phyloP scores from a whole-genome alignment of 2,329 filamentous ascomycete species.

The Aspergillus eucalypticola region DNA sequence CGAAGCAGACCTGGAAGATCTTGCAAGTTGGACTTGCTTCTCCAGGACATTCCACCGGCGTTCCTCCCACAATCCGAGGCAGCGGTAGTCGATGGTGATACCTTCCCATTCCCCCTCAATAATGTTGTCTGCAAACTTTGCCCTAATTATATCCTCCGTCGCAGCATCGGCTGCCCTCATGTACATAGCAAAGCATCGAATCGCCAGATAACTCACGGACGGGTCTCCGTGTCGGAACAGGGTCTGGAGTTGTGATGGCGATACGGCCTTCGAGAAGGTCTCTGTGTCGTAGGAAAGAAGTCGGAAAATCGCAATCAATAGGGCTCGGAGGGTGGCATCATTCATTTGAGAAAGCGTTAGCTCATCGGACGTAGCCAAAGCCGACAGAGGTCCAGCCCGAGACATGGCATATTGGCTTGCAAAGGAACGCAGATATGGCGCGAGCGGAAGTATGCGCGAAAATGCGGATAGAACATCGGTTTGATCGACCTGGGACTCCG shows the following conservation, averaged over 20 bases:
- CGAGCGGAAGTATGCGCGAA: constrained; percentile 77
- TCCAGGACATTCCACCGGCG: constrained; percentile 52
- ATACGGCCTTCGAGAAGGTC: constrained; percentile 65
- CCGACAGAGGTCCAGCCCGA: constrained; percentile 36
- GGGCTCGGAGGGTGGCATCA: constrained; percentile 41
- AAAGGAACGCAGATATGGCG: constrained; percentile 75
- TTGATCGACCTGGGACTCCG: constrained; percentile 36
- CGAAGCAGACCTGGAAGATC: constrained; percentile 24
- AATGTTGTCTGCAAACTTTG: constrained; percentile 64
- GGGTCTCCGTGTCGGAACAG: constrained; percentile 63
- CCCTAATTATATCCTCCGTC: constrained; percentile 68
- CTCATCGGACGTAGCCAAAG: constrained; percentile 32
- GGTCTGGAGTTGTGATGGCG: constrained; percentile 66
- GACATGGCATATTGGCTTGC: constrained; percentile 55
- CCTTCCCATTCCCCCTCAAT: constrained; percentile 76
- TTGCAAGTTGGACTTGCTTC: constrained; percentile 25
- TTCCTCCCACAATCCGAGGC: constrained; percentile 67
- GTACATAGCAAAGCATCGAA: constrained; percentile 77
- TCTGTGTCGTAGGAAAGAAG: constrained; percentile 74
- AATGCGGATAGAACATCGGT: constrained; percentile 66
- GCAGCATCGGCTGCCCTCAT: constrained; percentile 78
- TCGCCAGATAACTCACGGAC: constrained; percentile 74
- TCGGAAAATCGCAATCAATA: constrained; percentile 72
- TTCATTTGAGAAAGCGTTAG: constrained; percentile 36
- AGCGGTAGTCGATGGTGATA: constrained; percentile 72